phyloP scores from a whole-genome alignment of 139 green algal species.

The Ettlia oleoabundans region DNA sequence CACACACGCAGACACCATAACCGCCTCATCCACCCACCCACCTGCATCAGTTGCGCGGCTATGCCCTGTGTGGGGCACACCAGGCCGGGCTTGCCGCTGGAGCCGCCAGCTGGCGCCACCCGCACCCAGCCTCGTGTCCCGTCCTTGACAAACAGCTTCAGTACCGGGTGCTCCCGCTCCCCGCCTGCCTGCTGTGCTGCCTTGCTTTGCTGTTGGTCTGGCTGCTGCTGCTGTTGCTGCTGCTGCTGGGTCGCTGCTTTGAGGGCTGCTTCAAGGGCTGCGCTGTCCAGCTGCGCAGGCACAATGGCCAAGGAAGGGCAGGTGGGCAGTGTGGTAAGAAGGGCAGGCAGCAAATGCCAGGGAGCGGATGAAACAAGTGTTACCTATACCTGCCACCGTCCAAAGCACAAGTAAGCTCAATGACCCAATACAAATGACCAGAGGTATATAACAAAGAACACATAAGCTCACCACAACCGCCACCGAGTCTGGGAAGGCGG shows the following conservation, averaged over 20 bases:
- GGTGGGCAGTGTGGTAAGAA: too few species aligned
- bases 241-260: neutral
- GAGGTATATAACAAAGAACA: too few species aligned
- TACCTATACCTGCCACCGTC: too few species aligned
- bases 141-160: slow-evolving; percentile 31
- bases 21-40: neutral
- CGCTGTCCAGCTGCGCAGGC: slow-evolving; percentile 22
- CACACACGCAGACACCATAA: neutral
- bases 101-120: neutral
- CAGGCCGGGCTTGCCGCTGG: neutral
- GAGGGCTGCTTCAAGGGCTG: neutral
- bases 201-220: neutral
- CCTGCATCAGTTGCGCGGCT: slow-evolving; percentile 28
- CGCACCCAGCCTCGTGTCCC: slow-evolving; percentile 15
- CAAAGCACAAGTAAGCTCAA: too few species aligned
- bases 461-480: slow-evolving; percentile 39
- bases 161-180: neutral
- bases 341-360: too few species aligned
- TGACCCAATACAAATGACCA: too few species aligned
- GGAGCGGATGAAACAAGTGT: too few species aligned
- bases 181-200: neutral
- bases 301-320: neutral
- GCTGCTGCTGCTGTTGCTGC: neutral
- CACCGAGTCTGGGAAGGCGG: slow-evolving; percentile 17
- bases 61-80: slow-evolving; percentile 23